These are phyloP conservation scores for Lodderomyces pseudojiufengensis DNA, from an alignment of 1,139 yeast species.

Conservation along the genomic window DNA sequence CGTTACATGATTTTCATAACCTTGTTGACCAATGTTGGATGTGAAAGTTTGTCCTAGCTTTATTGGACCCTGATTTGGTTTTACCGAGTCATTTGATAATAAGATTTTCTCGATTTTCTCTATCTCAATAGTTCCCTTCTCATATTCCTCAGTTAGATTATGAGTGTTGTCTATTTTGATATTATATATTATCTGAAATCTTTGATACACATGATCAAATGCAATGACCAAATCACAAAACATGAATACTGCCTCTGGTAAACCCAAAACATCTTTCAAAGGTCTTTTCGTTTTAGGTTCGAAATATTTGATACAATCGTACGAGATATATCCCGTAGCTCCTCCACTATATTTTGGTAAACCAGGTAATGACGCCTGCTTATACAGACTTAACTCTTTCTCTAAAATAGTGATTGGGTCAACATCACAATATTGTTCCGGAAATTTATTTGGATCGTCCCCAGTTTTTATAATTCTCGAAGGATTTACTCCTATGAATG, in stretches of 20 bases:
- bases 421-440: conserved; percentile 40
- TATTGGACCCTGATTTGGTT: conserved; percentile 67
- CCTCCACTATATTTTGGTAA: conserved; percentile 89
- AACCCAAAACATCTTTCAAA: conserved; percentile 70
- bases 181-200: conserved; percentile 86
- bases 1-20: conserved; percentile 80
- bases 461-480: conserved; percentile 82
- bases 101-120: conserved; percentile 52
- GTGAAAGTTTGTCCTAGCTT: conserved; percentile 60
- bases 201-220: conserved; percentile 88
- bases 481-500: conserved; percentile 87
- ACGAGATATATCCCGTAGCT: conserved; percentile 91
- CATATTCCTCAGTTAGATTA: conserved; percentile 48
- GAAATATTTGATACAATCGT: conserved; percentile 93
- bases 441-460: conserved; percentile 27
- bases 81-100: conserved; percentile 28
- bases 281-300: conserved; percentile 83
- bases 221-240: conserved; percentile 85
- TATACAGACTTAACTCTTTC: conserved; percentile 58
- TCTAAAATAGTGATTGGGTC: conserved; percentile 82
- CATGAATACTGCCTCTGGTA: conserved; percentile 93
- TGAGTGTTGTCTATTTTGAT: conserved; percentile 47
- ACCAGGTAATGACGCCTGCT: conserved; percentile 75
- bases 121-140: conserved; percentile 55
- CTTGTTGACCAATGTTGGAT: conserved; percentile 90